Percentiles rank a stretch among this genome's conserved stretches.
Conservation (phyloP, 345 rosid genomes). For the Eutrema heterophyllum region DNA sequence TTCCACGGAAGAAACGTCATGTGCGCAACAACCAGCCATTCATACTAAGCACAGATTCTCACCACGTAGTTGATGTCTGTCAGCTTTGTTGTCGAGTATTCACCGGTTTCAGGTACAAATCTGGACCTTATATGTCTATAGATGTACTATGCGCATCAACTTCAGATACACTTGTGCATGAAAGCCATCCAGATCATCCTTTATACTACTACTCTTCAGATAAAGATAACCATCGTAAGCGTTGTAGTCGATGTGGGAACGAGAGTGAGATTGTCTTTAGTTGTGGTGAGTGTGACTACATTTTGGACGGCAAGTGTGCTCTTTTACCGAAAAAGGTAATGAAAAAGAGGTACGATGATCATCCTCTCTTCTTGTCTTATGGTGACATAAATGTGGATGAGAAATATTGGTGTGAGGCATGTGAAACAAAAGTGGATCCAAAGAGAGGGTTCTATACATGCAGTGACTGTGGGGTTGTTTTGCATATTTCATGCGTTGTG, state of each 20-base stretch:
- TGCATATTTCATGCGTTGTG: neutral
- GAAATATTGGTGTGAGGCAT: neutral
- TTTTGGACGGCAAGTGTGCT: neutral
- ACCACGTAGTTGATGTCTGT: neutral
- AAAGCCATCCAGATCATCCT: constrained; percentile 12
- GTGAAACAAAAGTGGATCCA: neutral
- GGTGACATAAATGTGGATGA: neutral
- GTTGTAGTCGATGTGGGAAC: neutral
- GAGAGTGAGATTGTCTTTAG: neutral
- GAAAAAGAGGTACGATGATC: neutral
- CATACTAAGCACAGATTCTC: neutral
- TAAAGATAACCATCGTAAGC: too few species aligned
- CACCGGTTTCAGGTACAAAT: neutral
- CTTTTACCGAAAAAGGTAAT: neutral
- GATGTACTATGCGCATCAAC: constrained; percentile 6
- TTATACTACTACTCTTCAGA: neutral
- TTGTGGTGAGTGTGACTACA: neutral
- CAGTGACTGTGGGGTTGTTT: neutral
- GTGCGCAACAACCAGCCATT: neutral
- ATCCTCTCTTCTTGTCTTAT: neutral
- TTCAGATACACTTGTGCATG: neutral
- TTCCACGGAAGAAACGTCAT: neutral
- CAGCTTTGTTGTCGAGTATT: rapidly evolving
- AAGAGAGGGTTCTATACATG: neutral
- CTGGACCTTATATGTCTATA: neutral